Evolutionary conservation across 352 stramenopile species (phyloP).

Genomic region (Phytophthora hybrid): DNA sequence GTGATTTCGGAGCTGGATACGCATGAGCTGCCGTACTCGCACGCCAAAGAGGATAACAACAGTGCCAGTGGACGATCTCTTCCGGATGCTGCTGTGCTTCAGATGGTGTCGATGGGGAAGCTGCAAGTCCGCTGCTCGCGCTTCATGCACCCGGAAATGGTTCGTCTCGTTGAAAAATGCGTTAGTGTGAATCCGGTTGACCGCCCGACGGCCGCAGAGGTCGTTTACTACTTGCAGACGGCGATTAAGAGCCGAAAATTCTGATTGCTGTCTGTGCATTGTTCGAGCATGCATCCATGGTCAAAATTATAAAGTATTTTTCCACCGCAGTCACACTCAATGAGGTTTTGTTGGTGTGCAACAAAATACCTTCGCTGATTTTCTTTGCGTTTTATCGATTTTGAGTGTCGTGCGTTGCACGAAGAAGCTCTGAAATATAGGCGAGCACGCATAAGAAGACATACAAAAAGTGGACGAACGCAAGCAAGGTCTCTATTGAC

Average conservation of each 20-base stretch:
- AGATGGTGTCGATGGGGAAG: constrained; percentile 48
- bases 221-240: constrained; percentile 40
- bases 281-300: background rate
- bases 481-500: too few relatives aligned
- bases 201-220: constrained; percentile 38
- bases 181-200: constrained; percentile 30
- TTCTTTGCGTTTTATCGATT: background rate
- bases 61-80: constrained; percentile 19
- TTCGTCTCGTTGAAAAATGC: constrained; percentile 25
- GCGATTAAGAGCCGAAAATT: constrained; percentile 8
- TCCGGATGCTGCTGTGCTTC: constrained; percentile 43
- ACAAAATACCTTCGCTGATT: too few relatives aligned
- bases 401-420: too few relatives aligned
- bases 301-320: too few relatives aligned
- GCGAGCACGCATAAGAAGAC: too few relatives aligned
- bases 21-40: constrained; percentile 37
- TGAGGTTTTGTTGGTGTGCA: too few relatives aligned
- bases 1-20: constrained; percentile 49
- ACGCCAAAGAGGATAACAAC: constrained; percentile 22
- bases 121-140: constrained; percentile 42
- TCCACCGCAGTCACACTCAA: too few relatives aligned
- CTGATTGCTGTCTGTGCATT: constrained; percentile 1
- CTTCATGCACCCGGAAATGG: constrained; percentile 16
- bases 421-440: too few relatives aligned
- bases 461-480: too few relatives aligned